A percentile compares a stretch with the other conserved stretches of the same genome.
phyloP scores from a whole-genome alignment of 805 yeast species.

The Metschnikowia rubicola region DNA sequence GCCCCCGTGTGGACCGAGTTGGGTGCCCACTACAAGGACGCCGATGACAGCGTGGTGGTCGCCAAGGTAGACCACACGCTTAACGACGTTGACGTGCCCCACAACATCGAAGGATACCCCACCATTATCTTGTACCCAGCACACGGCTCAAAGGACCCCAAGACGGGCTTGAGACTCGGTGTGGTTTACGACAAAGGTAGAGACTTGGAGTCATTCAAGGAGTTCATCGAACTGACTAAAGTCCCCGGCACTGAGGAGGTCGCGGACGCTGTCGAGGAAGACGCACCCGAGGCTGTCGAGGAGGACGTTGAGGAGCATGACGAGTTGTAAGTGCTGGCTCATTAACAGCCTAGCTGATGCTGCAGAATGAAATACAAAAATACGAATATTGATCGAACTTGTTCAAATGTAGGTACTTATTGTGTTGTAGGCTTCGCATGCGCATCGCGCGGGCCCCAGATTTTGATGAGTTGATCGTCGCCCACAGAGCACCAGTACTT shows the following conservation, averaged over 20 bases:
- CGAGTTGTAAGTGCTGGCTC: slow-evolving; percentile 29
- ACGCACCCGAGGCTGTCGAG: slow-evolving; percentile 15
- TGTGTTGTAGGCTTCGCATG: not conserved
- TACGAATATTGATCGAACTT: not conserved
- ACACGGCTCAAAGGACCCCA: slow-evolving; percentile 39
- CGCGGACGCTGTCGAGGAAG: slow-evolving; percentile 18
- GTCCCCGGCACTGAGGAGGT: slow-evolving; percentile 55
- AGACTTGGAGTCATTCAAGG: slow-evolving; percentile 64
- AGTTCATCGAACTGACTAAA: slow-evolving; percentile 71
- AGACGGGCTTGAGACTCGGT: slow-evolving; percentile 47
- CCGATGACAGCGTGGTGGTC: slow-evolving; percentile 54
- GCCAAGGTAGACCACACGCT: slow-evolving; percentile 88
- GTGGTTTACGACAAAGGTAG: slow-evolving; percentile 67
- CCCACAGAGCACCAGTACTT: slow-evolving; percentile 77
- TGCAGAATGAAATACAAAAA: not conserved
- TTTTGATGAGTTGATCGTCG: slow-evolving; percentile 68
- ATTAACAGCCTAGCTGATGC: too few species aligned
- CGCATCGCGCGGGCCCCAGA: slow-evolving; percentile 50
- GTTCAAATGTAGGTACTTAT: not conserved
- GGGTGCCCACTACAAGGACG: slow-evolving; percentile 62
- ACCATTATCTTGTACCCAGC: slow-evolving; percentile 90
- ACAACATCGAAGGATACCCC: slow-evolving; percentile 83
- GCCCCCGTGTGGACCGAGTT: slow-evolving; percentile 88
- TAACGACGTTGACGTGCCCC: slow-evolving; percentile 75
- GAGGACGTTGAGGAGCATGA: slow-evolving; percentile 29